These are phyloP conservation scores for Calonectria ilicicola DNA, from an alignment of 2,329 filamentous ascomycete genomes.

Conservation along the genomic window DNA sequence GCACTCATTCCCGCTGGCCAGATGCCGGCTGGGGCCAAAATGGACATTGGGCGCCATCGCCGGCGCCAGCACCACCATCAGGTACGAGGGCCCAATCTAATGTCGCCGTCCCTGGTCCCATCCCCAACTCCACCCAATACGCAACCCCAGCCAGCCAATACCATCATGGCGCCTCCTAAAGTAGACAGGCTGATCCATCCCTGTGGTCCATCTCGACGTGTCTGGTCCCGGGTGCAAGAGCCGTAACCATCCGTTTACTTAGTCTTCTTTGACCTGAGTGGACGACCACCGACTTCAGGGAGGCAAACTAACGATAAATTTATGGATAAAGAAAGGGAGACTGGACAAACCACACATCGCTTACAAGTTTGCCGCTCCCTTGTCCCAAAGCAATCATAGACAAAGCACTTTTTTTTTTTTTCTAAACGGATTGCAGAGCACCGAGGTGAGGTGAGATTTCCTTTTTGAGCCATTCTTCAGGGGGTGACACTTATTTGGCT, in stretches of 20 bases:
- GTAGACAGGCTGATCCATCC: constrained; percentile 10
- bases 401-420: background rate
- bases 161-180: constrained; percentile 4
- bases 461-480: constrained; percentile 8
- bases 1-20: background rate
- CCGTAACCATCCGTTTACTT: background rate
- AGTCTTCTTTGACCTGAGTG: background rate
- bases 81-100: constrained; percentile 15
- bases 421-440: background rate
- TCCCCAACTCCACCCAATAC: constrained; percentile 7
- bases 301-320: background rate
- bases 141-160: constrained; percentile 16
- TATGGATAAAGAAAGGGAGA: background rate
- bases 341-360: background rate
- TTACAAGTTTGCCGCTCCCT: background rate
- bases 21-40: background rate
- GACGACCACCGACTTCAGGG: background rate
- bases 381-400: background rate
- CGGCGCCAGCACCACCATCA: constrained; percentile 11
- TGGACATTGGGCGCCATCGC: constrained; percentile 12
- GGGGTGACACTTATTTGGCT: background rate
- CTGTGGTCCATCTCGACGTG: constrained; percentile 4
- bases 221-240: background rate
- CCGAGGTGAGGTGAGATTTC: background rate
- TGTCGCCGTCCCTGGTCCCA: constrained; percentile 13